These are phyloP conservation scores for Russula griseocarnosa DNA, from an alignment of 768 basidiomycete genomes.

Conservation along the genomic window DNA sequence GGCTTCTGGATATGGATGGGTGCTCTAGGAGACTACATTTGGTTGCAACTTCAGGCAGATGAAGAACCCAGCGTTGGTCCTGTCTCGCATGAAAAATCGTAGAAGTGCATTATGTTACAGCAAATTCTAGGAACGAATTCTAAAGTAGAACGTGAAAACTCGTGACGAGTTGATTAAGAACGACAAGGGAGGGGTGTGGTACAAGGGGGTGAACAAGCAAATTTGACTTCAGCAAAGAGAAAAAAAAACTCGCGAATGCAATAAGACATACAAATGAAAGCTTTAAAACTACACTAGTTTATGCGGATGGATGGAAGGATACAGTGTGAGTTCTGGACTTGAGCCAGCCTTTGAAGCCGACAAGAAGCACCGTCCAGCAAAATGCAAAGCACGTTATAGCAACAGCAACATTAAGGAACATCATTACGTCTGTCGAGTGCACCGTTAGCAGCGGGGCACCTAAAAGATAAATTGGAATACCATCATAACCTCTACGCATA, in stretches of 20 bases:
- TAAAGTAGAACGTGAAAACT: slow-evolving; percentile 2
- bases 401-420: slow-evolving; percentile 82
- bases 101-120: slow-evolving; percentile 11
- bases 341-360: slow-evolving; percentile 81
- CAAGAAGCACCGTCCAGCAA: slow-evolving; percentile 73
- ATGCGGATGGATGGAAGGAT: slow-evolving; percentile 39
- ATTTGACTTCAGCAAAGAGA: neutral
- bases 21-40: slow-evolving; percentile 61
- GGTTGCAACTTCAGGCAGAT: slow-evolving; percentile 23
- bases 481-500: slow-evolving; percentile 86
- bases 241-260: neutral
- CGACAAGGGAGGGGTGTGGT: slow-evolving; percentile 1
- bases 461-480: slow-evolving; percentile 37
- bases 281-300: slow-evolving; percentile 15
- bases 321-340: slow-evolving; percentile 42
- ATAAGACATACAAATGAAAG: neutral
- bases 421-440: slow-evolving; percentile 64
- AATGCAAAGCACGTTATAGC: slow-evolving; percentile 84
- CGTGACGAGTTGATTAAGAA: neutral
- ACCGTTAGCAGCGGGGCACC: neutral
- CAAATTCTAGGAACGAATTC: neutral
- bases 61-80: neutral
- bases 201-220: neutral
- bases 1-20: slow-evolving; percentile 89
- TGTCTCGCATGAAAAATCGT: neutral